Conservation (phyloP, 176 grass and related monocot genomes). For the Thalia dealbata region DNA sequence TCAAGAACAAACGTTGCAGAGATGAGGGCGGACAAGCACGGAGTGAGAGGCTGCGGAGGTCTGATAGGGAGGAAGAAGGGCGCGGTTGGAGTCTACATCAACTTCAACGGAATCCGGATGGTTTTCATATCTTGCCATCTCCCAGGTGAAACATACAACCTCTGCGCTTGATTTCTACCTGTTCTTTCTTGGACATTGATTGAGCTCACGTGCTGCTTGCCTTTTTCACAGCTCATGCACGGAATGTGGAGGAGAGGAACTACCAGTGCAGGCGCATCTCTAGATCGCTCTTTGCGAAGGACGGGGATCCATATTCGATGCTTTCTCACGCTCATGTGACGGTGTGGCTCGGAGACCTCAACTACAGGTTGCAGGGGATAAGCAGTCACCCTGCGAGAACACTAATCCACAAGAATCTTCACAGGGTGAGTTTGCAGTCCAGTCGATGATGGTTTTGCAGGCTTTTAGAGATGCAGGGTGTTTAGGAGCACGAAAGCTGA, state of each 20-base stretch:
- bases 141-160: constrained; percentile 24
- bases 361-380: constrained; percentile 55
- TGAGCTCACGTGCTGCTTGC: too few species aligned
- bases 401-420: constrained; percentile 43
- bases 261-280: constrained; percentile 48
- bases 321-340: constrained; percentile 31
- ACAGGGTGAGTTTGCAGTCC: constrained; percentile 30
- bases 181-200: too few species aligned
- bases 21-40: constrained; percentile 38
- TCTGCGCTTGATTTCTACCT: too few species aligned
- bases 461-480: too few species aligned
- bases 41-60: constrained; percentile 34
- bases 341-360: constrained; percentile 65
- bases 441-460: too few species aligned
- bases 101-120: constrained; percentile 48
- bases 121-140: constrained; percentile 57
- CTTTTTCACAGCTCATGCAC: constrained; percentile 41
- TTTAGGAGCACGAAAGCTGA: too few species aligned
- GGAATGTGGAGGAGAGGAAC: constrained; percentile 59
- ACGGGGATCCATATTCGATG: constrained; percentile 13
- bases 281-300: constrained; percentile 35
- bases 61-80: constrained; percentile 66
- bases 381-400: constrained; percentile 35
- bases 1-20: constrained; percentile 17
- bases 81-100: constrained; percentile 53